Conservation (phyloP, 2,329 filamentous ascomycete species). For the Alternaria panax region DNA sequence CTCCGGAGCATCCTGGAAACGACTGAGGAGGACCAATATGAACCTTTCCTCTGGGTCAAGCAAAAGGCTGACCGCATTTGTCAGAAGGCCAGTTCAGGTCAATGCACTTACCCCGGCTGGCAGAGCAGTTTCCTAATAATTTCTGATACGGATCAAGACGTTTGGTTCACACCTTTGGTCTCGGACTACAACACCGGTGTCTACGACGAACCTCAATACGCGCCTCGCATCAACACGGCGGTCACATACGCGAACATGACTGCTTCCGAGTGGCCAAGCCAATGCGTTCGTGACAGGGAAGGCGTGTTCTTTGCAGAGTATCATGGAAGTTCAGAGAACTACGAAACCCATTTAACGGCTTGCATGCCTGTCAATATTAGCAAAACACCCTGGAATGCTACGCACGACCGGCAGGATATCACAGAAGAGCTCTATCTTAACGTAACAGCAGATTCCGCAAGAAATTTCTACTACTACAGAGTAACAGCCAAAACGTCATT, state of each 20-base stretch:
- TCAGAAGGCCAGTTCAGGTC: not conserved
- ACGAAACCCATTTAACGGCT: not conserved
- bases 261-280: not conserved
- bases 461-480: not conserved
- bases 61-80: not conserved
- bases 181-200: not conserved
- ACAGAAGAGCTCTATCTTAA: not conserved
- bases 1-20: constrained; percentile 3
- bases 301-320: not conserved
- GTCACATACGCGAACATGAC: not conserved
- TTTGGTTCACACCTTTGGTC: not conserved
- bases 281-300: not conserved
- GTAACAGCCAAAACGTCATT: not conserved
- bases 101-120: not conserved
- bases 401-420: not conserved
- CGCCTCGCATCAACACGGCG: constrained; percentile 4
- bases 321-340: not conserved
- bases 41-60: not conserved
- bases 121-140: not conserved
- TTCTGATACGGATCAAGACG: not conserved
- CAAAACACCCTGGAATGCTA: constrained; percentile 1
- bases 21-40: not conserved
- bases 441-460: not conserved
- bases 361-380: not conserved
- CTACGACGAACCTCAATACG: not conserved